Percentiles rank a stretch among this genome's conserved stretches.
phyloP scores from a whole-genome alignment of 1,139 yeast genomes.

The Kodamaea sp. region DNA sequence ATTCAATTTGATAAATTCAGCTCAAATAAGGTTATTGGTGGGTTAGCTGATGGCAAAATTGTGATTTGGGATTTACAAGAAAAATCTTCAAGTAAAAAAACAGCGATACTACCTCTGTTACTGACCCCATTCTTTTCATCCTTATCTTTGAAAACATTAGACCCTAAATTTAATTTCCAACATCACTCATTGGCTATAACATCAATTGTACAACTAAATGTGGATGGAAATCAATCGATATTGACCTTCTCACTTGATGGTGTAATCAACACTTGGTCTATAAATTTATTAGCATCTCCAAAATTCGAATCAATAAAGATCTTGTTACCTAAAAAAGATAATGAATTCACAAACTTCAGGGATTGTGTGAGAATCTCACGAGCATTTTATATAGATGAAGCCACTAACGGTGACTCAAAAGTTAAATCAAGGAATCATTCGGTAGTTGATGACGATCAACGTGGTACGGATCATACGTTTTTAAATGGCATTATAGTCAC shows the following conservation, averaged over 20 bases:
- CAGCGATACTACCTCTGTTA: conserved; percentile 28
- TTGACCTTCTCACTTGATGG: conserved; percentile 36
- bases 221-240: conserved; percentile 26
- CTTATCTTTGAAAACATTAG: conserved; percentile 2
- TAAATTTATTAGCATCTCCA: conserved; percentile 35
- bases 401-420: background rate
- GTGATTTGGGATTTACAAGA: conserved; percentile 38
- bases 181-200: conserved; percentile 14
- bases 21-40: conserved; percentile 32
- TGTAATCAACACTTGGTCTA: conserved; percentile 39
- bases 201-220: conserved; percentile 17
- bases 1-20: conserved; percentile 36
- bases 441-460: conserved; percentile 1
- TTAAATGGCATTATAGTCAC: conserved; percentile 39
- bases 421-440: background rate
- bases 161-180: conserved; percentile 4
- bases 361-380: conserved; percentile 8
- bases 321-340: conserved; percentile 7
- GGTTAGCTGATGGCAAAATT: conserved; percentile 34
- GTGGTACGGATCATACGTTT: conserved; percentile 18
- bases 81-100: conserved; percentile 11
- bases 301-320: conserved; percentile 20
- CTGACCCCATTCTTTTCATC: conserved; percentile 22
- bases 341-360: conserved; percentile 12
- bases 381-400: conserved; percentile 4